Evolutionary conservation across 228 moss, liverwort and hornwort species (phyloP), one percentile per base, ranked within the genome.

Genomic region (Sphagnum magellanicum): DNA sequence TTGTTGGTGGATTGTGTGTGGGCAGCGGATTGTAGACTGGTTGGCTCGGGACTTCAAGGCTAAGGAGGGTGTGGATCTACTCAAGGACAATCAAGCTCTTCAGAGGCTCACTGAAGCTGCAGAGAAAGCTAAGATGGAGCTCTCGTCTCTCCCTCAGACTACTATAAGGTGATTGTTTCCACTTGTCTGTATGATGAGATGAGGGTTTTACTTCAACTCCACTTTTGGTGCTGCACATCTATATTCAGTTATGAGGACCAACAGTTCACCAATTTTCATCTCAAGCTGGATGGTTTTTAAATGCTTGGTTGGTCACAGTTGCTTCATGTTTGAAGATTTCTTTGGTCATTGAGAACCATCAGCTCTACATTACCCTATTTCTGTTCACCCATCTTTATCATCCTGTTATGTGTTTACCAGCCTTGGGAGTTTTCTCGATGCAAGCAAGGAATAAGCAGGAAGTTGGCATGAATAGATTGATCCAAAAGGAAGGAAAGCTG

Each of bases 1-100:
- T 32, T 32, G 32, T 32, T 32, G 32, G 32, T 32, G 3, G 32
- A 32, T 32, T 32, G 32, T 32, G 32, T 32, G 66, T 60, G 48
- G 76, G 78, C 74, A 83, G 87, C 80, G 87, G 83, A 87, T 87
- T 61, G 83, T 87, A 55, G 87, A 87, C 49, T 83, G 78, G 76
- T 61, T 87, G 74, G 70, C 81, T 32, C 79, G 76, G 9, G 74
- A 81, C 5, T 87, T 87, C 65, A 84, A 87, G 66, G 70, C 74
- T 60, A 68, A 78, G 16, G 83, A 87, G 71, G 87, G 87, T 60
- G 69, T 87, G 50, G 87, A 87, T 78, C 74, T 87, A 53, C 59
- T 80, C 0, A 83, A 81, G 73, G 87, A 87, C 50, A 64, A 78
- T 52, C 87, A 83, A 75, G 87, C 87, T 68, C 87, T 87, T 72